Percentiles rank a stretch among this genome's conserved stretches.
Evolutionary conservation across 108 stramenopile species (phyloP).

Genomic region (Fragilaria radians): DNA sequence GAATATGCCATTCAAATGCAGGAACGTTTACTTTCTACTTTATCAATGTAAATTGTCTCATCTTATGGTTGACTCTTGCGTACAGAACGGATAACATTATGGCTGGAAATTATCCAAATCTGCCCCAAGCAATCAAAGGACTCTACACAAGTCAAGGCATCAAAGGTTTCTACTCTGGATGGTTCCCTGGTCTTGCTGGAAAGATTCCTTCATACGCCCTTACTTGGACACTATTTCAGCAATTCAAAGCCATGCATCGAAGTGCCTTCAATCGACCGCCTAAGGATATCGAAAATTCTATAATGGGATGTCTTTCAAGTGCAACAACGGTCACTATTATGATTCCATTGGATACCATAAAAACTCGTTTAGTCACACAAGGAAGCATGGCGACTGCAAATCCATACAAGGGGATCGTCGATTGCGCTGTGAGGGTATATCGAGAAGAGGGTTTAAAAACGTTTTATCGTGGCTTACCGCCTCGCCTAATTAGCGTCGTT

Average conservation of each 20-base stretch:
- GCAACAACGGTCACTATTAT: slow-evolving; percentile 91
- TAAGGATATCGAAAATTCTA: slow-evolving; percentile 84
- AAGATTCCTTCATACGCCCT: slow-evolving; percentile 93
- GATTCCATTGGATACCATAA: slow-evolving; percentile 98
- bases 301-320: slow-evolving; percentile 91
- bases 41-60: too few relatives aligned
- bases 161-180: slow-evolving; percentile 90
- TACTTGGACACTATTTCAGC: slow-evolving; percentile 96
- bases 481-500: slow-evolving; percentile 90
- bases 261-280: slow-evolving; percentile 55
- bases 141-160: slow-evolving; percentile 61
- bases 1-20: background rate
- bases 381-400: slow-evolving; percentile 19
- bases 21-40: too few relatives aligned
- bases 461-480: slow-evolving; percentile 91
- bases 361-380: slow-evolving; percentile 91
- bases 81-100: slow-evolving; percentile 80
- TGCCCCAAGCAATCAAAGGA: slow-evolving; percentile 49
- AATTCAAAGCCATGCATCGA: slow-evolving; percentile 64
- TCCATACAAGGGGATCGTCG: slow-evolving; percentile 89
- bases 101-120: slow-evolving; percentile 90
- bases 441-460: slow-evolving; percentile 85
- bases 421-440: slow-evolving; percentile 81
- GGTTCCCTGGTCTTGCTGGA: slow-evolving; percentile 95
- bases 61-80: background rate